Evolutionary conservation across 495 filamentous ascomycete species (phyloP), one percentile per base, ranked within the genome.

Genomic region (Astrocystis sublimbata): DNA sequence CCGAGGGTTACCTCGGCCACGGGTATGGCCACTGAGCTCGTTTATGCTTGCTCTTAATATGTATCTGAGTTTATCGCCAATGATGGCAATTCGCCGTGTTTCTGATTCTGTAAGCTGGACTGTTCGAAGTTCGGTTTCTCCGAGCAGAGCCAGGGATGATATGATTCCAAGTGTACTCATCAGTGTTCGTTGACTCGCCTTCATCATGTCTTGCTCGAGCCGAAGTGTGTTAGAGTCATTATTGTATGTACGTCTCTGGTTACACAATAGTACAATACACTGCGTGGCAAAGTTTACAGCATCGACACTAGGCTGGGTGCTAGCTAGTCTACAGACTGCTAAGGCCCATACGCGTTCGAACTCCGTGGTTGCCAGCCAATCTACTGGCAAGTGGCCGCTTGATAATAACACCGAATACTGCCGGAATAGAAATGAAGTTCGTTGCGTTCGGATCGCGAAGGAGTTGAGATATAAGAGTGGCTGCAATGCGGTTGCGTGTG

Each of bases 281-380:
- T 60, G 60, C 6, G 62, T 58, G 42, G 78, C 56, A 49, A 83
- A 79, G 26, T 63, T 61, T 4, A 76, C 53, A 6, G 71, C 73
- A 52, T 78, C 75, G 23, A 68, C 61, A 49, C 72, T 71, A 7
- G 62, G 59, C 17, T 68, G 64, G 30, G 38, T 63, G 8, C 64
- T 54, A 6, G 75, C 69, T 19, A 83, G 47, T 4, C 35, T 26
- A 33, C 72, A 66, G 17, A 74, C 59, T 6, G 73, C 63, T 9
- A 65, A 62, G 6, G 62, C 64, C 78, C 78, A 84, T 26, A 79
- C 13, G 0, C 51, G 50, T 10, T 70, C 62, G 61, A 81, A 80
- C 10, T 70, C 70, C 51, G 60, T 71, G 2, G 73, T 78, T 13
- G 79, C 68, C 19, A 83, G 60, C 82, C 81, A 82, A 13, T 75